Percentiles rank a stretch among this genome's conserved stretches.
Evolutionary conservation across 768 basidiomycete genomes (phyloP).

Genomic region (Tubosaeta brunneosetosa): DNA sequence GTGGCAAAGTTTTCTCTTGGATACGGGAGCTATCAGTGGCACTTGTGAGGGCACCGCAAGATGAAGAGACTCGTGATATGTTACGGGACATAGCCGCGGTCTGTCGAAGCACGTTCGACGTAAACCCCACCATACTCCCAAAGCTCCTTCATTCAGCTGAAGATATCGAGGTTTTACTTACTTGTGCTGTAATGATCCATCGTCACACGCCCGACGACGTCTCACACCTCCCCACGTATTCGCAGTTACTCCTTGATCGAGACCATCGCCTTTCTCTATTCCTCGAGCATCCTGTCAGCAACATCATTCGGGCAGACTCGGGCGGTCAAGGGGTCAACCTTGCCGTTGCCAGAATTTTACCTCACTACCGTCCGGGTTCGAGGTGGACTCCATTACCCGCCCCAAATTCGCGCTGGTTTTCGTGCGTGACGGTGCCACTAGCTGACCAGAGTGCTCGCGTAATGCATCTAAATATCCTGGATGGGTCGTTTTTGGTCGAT

Average conservation of each 20-base stretch:
- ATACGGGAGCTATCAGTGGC: constrained; percentile 27
- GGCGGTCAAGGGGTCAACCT: constrained; percentile 23
- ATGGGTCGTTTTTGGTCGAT: constrained; percentile 23
- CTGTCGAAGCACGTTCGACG: constrained; percentile 31
- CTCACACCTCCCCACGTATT: not conserved
- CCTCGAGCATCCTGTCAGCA: constrained; percentile 20
- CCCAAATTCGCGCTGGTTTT: constrained; percentile 30
- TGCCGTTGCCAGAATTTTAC: constrained; percentile 31
- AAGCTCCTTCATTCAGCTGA: constrained; percentile 18
- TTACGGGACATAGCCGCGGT: constrained; percentile 17
- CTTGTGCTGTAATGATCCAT: constrained; percentile 31
- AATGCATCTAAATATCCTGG: constrained; percentile 38
- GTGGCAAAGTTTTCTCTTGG: constrained; percentile 34
- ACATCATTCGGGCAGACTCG: constrained; percentile 4
- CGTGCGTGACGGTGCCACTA: constrained; percentile 16
- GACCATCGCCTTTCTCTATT: constrained; percentile 30
- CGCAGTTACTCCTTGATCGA: constrained; percentile 25
- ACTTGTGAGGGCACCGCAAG: constrained; percentile 5
- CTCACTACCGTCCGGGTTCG: constrained; percentile 21
- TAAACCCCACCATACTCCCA: not conserved
- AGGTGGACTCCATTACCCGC: constrained; percentile 16
- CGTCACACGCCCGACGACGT: constrained; percentile 24
- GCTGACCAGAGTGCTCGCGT: constrained; percentile 12
- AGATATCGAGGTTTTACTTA: constrained; percentile 28
- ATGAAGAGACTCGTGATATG: constrained; percentile 1